Conservation (phyloP, 163 green algal species). For the Volvox carteri region DNA sequence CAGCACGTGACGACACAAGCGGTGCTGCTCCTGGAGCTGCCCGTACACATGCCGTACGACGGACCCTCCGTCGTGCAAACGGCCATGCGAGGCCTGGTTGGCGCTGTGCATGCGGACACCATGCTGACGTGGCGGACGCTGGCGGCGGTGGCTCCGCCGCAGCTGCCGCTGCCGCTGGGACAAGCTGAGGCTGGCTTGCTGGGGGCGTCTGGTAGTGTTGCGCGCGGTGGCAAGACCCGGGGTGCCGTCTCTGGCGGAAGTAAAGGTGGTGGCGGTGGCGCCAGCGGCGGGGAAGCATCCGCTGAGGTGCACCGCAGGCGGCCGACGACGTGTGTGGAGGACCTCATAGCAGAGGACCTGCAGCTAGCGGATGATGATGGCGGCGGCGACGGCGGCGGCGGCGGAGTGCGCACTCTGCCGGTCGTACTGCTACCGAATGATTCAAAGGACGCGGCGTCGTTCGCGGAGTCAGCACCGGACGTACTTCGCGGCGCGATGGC, state of each 20-base stretch:
- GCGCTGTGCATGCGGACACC: background rate
- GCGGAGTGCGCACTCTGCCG: conserved; percentile 36
- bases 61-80: background rate
- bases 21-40: conserved; percentile 38
- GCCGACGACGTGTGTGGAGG: conserved; percentile 13
- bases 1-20: background rate
- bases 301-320: background rate
- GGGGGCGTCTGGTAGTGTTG: background rate
- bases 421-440: conserved; percentile 27
- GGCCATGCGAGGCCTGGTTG: background rate
- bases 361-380: background rate
- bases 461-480: conserved; percentile 1
- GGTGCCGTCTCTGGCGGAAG: background rate
- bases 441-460: background rate
- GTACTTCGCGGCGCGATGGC: background rate
- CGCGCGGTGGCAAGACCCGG: background rate
- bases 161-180: background rate
- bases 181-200: background rate
- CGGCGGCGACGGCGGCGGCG: background rate
- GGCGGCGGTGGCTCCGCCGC: background rate
- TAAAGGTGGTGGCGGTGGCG: background rate
- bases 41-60: background rate
- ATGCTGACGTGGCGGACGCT: conserved; percentile 13
- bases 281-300: background rate
- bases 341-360: conserved; percentile 40